Conservation (phyloP, 305 asterid genomes). For the Fraxinus platypoda region DNA sequence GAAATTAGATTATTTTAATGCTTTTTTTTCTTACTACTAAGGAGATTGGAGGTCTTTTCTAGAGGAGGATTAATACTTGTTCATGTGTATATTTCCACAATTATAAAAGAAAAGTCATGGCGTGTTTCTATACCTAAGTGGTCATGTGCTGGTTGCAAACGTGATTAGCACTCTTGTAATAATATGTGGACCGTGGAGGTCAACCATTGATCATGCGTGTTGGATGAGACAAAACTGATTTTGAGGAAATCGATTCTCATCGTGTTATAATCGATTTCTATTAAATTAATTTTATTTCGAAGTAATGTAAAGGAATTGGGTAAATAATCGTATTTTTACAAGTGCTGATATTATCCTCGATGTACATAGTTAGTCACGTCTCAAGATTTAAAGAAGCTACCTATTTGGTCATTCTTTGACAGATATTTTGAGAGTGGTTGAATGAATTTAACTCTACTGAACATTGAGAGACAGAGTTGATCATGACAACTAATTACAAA, state of each 20-base stretch:
- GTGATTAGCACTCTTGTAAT: not conserved
- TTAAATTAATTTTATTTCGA: not conserved
- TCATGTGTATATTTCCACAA: not conserved
- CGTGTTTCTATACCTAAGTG: not conserved
- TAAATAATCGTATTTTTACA: not conserved
- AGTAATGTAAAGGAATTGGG: not conserved
- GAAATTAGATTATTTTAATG: too few relatives aligned
- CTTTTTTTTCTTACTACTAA: not conserved
- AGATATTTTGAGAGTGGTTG: not conserved
- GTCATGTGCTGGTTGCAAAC: not conserved
- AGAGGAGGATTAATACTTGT: not conserved
- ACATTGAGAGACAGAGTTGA: not conserved
- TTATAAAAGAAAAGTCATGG: not conserved
- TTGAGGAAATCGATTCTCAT: not conserved
- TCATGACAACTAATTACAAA: not conserved
- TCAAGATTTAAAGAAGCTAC: not conserved
- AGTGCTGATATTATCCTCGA: not conserved
- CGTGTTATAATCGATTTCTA: not conserved
- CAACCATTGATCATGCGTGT: not conserved
- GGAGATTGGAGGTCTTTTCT: not conserved
- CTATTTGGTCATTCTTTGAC: not conserved
- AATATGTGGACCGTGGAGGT: not conserved
- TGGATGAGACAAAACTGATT: not conserved
- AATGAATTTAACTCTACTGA: not conserved
- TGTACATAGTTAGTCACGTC: not conserved